Conservation (phyloP, 495 filamentous ascomycete genomes). For the Viridothelium virens region DNA sequence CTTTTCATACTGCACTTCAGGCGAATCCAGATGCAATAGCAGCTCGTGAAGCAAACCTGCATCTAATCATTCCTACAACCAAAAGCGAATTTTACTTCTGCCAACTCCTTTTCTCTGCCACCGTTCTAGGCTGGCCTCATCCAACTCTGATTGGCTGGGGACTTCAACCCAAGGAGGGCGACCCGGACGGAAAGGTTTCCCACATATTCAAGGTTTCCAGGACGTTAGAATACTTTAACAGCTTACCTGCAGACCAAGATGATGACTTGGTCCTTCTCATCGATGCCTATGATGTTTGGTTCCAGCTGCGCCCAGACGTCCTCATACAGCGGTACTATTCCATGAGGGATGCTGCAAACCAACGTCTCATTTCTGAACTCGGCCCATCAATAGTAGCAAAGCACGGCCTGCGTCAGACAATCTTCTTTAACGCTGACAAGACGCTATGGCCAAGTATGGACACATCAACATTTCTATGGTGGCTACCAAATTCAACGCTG, state of each 20-base stretch:
- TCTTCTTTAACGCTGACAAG: constrained; percentile 57
- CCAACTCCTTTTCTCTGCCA: constrained; percentile 52
- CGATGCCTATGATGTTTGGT: constrained; percentile 51
- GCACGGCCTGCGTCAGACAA: constrained; percentile 39
- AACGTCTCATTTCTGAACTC: constrained; percentile 42
- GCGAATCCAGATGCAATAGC: constrained; percentile 12
- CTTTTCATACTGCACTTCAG: neutral
- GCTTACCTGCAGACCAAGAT: constrained; percentile 37
- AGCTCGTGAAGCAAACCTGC: constrained; percentile 35
- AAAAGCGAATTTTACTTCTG: constrained; percentile 48
- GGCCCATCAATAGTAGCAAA: constrained; percentile 26
- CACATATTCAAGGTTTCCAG: constrained; percentile 39
- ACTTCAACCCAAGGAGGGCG: constrained; percentile 19
- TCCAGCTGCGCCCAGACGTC: constrained; percentile 55
- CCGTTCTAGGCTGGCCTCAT: constrained; percentile 55
- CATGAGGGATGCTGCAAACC: constrained; percentile 44
- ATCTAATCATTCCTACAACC: constrained; percentile 51
- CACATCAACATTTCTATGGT: constrained; percentile 45
- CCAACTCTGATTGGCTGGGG: constrained; percentile 35
- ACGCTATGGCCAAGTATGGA: constrained; percentile 43
- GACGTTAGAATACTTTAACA: constrained; percentile 46
- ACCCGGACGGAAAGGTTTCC: constrained; percentile 32
- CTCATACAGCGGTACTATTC: constrained; percentile 49
- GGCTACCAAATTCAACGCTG: constrained; percentile 49
- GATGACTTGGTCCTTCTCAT: constrained; percentile 55